Base-by-base conservation (phyloP, 2,329 filamentous ascomycete species). In the Leptographium galeiforme region DNA sequence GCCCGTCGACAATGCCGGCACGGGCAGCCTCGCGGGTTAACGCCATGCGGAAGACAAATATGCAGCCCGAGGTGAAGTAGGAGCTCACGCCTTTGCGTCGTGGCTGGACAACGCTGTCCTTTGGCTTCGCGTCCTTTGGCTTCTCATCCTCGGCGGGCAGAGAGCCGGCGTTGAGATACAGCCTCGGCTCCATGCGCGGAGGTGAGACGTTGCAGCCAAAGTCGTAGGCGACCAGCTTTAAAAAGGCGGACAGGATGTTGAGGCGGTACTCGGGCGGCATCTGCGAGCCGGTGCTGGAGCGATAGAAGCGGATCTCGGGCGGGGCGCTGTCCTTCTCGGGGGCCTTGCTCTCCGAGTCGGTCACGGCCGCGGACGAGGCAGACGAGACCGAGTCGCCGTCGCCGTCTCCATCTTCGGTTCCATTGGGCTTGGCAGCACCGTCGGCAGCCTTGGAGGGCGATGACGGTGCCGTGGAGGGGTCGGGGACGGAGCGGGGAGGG, bases 151-250 rank as follows among this genome's bases (percentile, higher is more conserved):
- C 49, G 4, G 46, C n/a, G 4, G 54, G 38, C 10, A 57, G 11
- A 1, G 54, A 53, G 16, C 46, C 48, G 0, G 55, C 48, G 49
- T 67, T 69, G 51, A 84, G 64, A 47, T 81, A 73, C 19, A 84
- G 68, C 3, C 81, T 73, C 11, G 81, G 81, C 59, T 84, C 81
- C 30, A 71, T 68, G 43, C 79, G 74, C 16, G 80, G 69, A 32
- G 74, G 70, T 2, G 72, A 69, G 49, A 82, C 75, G 58, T 76
- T 83, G 64, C 81, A 84, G 50, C 79, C 77, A 63, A 83, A 84
- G 57, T 84, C 79, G 60, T 84, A 84, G 18, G 79, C 74, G 16
- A 84, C 73, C 6, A 84, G 72, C 63, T 84, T 84, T 53, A 84
- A 64, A 53, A 84, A 83, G 39, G 79, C 73, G 3, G 74, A 71